Evolutionary conservation across 352 stramenopile genomes (phyloP).

Genomic region (Phytophthora macrochlamydospora): DNA sequence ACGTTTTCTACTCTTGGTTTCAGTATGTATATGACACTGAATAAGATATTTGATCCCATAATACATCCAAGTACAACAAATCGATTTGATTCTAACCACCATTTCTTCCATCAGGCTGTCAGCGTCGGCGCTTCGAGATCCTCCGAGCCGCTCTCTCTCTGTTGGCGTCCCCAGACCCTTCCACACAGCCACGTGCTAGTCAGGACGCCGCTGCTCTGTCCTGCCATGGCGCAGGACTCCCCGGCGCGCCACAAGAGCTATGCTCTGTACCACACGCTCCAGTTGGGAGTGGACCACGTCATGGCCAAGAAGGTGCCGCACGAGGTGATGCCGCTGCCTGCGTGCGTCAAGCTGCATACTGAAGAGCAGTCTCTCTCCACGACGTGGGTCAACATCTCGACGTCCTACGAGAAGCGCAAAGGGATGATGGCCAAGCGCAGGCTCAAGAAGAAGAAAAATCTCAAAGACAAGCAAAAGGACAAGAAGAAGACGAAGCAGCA

Average conservation of each 20-base stretch:
- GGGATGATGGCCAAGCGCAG: conserved; percentile 34
- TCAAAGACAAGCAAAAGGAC: conserved; percentile 27
- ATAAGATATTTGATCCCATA: no score
- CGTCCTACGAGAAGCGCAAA: conserved; percentile 30
- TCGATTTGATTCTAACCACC: not conserved
- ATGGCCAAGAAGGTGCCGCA: conserved; percentile 31
- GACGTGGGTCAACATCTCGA: conserved; percentile 32
- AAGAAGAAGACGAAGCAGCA: conserved; percentile 18
- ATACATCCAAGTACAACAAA: no score
- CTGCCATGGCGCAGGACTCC: conserved; percentile 17
- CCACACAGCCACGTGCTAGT: not conserved
- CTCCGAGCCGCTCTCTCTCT: not conserved
- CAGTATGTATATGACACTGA: not conserved
- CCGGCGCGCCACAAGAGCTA: conserved; percentile 18
- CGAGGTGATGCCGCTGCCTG: conserved; percentile 25
- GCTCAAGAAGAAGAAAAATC: conserved; percentile 12
- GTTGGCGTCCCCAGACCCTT: not conserved
- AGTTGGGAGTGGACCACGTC: conserved; percentile 61
- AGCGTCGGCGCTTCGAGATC: no score
- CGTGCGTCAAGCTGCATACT: conserved; percentile 29
- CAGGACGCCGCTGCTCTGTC: conserved; percentile 10
- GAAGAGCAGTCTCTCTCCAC: conserved; percentile 36
- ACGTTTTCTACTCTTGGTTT: not conserved
- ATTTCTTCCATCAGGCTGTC: no score
- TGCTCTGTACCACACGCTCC: conserved; percentile 48